Evolutionary conservation across 2,329 filamentous ascomycete species (phyloP).

Genomic region (Fusarium albosuccineum): DNA sequence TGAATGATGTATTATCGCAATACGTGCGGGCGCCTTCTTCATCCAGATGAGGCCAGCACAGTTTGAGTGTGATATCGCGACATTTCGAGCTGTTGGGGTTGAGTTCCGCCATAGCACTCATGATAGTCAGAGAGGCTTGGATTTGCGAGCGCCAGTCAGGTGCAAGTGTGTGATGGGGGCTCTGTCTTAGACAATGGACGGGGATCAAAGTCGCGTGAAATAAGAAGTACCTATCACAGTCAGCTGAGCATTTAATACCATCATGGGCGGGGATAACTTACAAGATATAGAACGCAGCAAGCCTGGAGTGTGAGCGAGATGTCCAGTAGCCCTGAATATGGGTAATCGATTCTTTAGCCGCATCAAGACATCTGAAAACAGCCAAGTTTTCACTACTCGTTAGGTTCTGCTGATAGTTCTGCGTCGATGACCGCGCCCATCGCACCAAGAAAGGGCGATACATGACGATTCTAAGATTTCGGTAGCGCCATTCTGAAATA

Average conservation of each 20-base stretch:
- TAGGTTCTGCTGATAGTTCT: conserved; percentile 21
- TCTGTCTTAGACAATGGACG: conserved; percentile 26
- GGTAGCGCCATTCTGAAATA: conserved; percentile 24
- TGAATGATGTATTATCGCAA: conserved; percentile 15
- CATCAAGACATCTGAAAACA: conserved; percentile 31
- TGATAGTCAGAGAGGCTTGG: conserved; percentile 28
- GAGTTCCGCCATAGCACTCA: conserved; percentile 34
- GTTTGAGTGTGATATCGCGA: conserved; percentile 36
- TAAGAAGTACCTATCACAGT: conserved; percentile 15
- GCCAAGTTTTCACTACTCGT: conserved; percentile 29
- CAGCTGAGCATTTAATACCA: too few species aligned
- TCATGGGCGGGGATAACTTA: neutral
- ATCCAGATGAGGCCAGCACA: conserved; percentile 36
- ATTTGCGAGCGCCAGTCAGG: conserved; percentile 35
- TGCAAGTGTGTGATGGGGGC: conserved; percentile 23
- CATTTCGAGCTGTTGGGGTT: conserved; percentile 40
- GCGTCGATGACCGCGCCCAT: conserved; percentile 20
- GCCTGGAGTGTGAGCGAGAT: conserved; percentile 22
- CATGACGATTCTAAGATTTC: conserved; percentile 33
- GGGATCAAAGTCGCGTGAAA: conserved; percentile 35
- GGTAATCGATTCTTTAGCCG: conserved; percentile 21
- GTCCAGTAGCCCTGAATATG: conserved; percentile 30
- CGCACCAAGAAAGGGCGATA: conserved; percentile 31
- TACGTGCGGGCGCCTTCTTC: conserved; percentile 23
- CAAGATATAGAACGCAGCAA: conserved; percentile 33